phyloP scores from a whole-genome alignment of 208 protist genomes.

The Jaenimonas drosophilae region DNA sequence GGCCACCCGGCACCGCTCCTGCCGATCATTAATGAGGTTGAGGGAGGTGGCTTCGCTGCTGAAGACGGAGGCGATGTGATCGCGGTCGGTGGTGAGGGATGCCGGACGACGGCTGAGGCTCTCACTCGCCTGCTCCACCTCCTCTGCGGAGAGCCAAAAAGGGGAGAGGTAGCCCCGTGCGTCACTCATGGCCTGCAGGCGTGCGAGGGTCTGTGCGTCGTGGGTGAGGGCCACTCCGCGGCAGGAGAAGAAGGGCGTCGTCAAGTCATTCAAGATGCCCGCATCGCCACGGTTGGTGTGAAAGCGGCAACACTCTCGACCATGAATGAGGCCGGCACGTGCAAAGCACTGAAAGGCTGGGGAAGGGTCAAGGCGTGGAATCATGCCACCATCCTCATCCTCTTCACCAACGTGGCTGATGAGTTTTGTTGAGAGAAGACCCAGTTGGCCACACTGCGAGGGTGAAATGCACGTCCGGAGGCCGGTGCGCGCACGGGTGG shows the following conservation, averaged over 20 bases:
- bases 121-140: too few relatives aligned
- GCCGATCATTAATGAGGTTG: neutral
- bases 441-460: neutral
- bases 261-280: too few relatives aligned
- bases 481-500: neutral
- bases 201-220: conserved; percentile 3
- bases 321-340: conserved; percentile 8
- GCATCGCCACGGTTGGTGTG: conserved; percentile 18
- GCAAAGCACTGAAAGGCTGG: too few relatives aligned
- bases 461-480: neutral
- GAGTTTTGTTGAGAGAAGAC: neutral
- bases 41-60: neutral
- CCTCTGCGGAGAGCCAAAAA: conserved; percentile 44
- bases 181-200: conserved; percentile 4
- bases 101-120: too few relatives aligned
- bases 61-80: neutral
- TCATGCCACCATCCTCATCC: too few relatives aligned
- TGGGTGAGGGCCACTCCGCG: conserved; percentile 17
- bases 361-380: too few relatives aligned
- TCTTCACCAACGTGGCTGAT: too few relatives aligned
- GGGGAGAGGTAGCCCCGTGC: conserved; percentile 14
- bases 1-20: neutral
- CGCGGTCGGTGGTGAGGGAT: neutral
- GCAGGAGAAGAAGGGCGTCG: conserved; percentile 23
- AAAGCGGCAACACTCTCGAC: conserved; percentile 4